Evolutionary conservation across 2,329 filamentous ascomycete genomes (phyloP), one percentile per base, ranked within the genome.

Genomic region (Metarhizium rileyi): DNA sequence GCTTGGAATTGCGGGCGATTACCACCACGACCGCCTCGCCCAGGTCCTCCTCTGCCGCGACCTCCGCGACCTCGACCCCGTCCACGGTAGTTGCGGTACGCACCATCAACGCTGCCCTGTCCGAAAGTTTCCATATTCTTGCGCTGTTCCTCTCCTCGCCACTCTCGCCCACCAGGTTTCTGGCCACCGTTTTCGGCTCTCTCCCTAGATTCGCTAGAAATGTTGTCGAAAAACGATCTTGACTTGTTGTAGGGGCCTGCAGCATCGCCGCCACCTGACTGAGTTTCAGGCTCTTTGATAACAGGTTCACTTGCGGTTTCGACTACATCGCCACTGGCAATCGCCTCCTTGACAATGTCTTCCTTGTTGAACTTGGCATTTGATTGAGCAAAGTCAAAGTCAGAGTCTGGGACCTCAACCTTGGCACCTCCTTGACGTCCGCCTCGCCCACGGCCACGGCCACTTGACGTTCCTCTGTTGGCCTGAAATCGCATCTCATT

Each of bases 111-210:
- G 58, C 90, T 96, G 48, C 90, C 90, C 66, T 97, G 90, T 8
- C 93, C 93, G 58, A 98, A 98, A 0, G 93, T 98, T 70, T 98
- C 93, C 63, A 98, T 87, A 65, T 97, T 97, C 71, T 89, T 90
- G 66, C 85, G 89, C 65, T 95, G 87, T 66, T 97, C 93, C 66
- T 97, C 90, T 36, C 83, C 85, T 48, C 93, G 83, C 82, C 93
- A 94, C 65, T 95, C 89, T 44, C 87, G 82, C 28, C 89, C 90
- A 50, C 86, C 84, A n/a, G 81, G 75, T 64, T 82, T 81, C 54
- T 81, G 77, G 4, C 77, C 77, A 40, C 74, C 75, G 36, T 83
- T 83, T 53, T 91, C 87, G 47, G 87, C 83, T 41, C 93, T 82
- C 56, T 98, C 93, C 66, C 87, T 94, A 54, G 87, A 79, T 65